Base-by-base conservation (phyloP, 768 basidiomycete genomes). In the Termitomyces sp. region DNA sequence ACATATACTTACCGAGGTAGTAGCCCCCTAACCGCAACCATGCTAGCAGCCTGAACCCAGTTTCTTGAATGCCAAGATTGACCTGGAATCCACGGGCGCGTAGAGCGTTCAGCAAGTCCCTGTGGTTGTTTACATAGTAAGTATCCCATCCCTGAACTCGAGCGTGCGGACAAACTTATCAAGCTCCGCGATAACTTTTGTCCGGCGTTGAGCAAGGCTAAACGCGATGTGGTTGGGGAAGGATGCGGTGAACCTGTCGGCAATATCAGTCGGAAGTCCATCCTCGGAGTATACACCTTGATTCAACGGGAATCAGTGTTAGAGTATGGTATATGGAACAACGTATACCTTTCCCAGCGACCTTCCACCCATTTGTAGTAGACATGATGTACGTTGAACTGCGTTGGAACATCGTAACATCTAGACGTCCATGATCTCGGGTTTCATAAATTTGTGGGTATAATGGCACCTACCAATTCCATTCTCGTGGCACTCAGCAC, bases 331-430 rank as follows among this genome's bases (percentile, higher is more conserved):
- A 3, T 20, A 38, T n/a, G 18, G 52, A 40, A 18, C 20, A 13
- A 1, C 7, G 47, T 42, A 45, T 42, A 63, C 66, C 72, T 41
- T 59, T 65, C 31, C 74, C 50, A 7, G 59, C 49, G 6, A 63
- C 58, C 36, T 60, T 51, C 61, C 60, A 61, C 0, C 61, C 65
- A 23, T 56, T 59, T 35, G 48, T 52, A 12, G 50, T 56, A 3
- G 61, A 43, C 64, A 66, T 64, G 39, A 63, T 53, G 48, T 63
- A 60, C 4, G 62, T 60, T 23, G 81, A 74, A 43, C 76, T 73
- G 23, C 86, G 75, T 66, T 89, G 86, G 58, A 70, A 76, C 72
- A 84, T 79, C 0, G 81, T 83, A 5, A 82, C 78, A 56, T 82
- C 82, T 82, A 47, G 13, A 39, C 5, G 11, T 15, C 5, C 38